Conservation (phyloP, 164 flowering plant genomes). For the Berberis thunbergii region DNA sequence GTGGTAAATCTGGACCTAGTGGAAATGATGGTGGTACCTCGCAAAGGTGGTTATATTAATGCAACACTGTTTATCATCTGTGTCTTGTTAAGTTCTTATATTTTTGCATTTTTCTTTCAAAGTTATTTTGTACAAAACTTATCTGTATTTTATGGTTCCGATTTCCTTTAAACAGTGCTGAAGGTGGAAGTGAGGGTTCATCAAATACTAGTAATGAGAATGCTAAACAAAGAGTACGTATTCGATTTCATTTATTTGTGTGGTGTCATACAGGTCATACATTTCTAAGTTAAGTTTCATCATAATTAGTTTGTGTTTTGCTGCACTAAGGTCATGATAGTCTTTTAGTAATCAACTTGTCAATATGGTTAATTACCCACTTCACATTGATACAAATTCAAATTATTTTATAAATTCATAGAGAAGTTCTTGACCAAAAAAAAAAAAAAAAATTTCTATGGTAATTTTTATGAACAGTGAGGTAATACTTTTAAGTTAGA, state of each 20-base stretch:
- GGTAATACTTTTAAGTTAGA: not conserved
- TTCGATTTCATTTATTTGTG: not conserved
- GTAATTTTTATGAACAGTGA: no score
- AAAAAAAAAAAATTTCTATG: no score
- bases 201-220: conserved; percentile 76
- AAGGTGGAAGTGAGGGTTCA: conserved; percentile 80
- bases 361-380: no score
- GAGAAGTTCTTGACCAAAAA: no score
- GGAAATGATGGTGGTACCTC: conserved; percentile 75
- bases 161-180: conserved; percentile 43
- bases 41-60: conserved; percentile 41
- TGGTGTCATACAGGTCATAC: no score
- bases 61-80: not conserved
- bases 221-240: conserved; percentile 41
- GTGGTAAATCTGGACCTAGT: conserved; percentile 47
- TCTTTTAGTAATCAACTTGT: no score
- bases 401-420: no score
- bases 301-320: no score
- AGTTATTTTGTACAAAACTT: not conserved
- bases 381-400: no score
- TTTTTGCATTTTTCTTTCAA: not conserved
- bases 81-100: not conserved
- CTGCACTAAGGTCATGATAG: no score
- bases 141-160: not conserved
- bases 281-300: no score